Evolutionary conservation across 2,329 filamentous ascomycete genomes (phyloP), one percentile per base, ranked within the genome.

Genomic region (Fusarium solani-melongenae): DNA sequence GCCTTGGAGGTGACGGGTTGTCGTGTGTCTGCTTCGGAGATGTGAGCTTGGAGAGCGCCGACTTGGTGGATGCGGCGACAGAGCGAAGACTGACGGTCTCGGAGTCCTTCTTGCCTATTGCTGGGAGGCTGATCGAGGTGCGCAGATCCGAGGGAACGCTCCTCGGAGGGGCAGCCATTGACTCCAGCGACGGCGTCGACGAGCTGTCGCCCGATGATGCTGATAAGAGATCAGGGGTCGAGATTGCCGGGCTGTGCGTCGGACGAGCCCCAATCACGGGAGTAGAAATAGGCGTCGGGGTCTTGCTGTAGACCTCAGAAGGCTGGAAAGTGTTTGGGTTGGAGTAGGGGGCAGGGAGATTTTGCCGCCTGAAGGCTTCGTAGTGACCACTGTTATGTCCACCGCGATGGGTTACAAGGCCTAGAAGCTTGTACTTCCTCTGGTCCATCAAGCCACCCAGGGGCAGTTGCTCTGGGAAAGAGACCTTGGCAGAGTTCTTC

Each of bases 381-480:
- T 99, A 99, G 80, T 99, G 96, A 1, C 96, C 96, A 77, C 95
- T 98, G 79, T 98, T 92, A 81, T 99, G 96, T 71, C 94, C 97
- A 39, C 96, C 96, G 79, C 97, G 97, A 81, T 99, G 96, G 24
- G 94, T 97, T 38, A 99, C 94, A 38, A 97, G 90, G 14, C 93
- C 94, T 0, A 97, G 88, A 6, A 99, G 87, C 77, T 92, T 94
- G 83, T 98, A 99, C 79, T 90, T 92, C 72, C 91, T 93, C 78
- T 93, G 91, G 65, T 93, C 89, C 49, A 96, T 83, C 27, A 98
- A 85, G 1, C 94, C 91, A 1, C 96, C 96, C 4, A 99, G 85
- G 0, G 93, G 90, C 3, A 99, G 83, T n/a, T 89, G 88, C 82
- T 98, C 96, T 0, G 95, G 95, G 77, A 98, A 99, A 0, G 93